These are phyloP conservation scores for Leccinum imitatum DNA, from an alignment of 768 basidiomycete species.

Conservation along the genomic window DNA sequence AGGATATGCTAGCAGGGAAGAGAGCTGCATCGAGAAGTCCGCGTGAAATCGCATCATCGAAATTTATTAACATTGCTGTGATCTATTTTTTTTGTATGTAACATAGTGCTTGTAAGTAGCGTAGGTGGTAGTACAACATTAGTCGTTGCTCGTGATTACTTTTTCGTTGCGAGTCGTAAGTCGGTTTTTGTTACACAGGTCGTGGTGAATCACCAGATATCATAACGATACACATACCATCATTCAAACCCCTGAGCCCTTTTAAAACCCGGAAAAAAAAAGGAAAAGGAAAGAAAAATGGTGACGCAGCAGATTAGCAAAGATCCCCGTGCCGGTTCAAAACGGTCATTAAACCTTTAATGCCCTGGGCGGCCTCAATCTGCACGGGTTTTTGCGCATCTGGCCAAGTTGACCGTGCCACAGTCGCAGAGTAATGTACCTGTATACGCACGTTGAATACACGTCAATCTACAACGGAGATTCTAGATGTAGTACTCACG, in stretches of 20 bases:
- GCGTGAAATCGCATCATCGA: constrained; percentile 2
- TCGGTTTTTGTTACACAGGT: constrained; percentile 20
- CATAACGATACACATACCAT: constrained; percentile 25
- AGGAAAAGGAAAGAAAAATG: constrained; percentile 3
- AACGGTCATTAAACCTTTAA: constrained; percentile 39
- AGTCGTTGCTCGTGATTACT: constrained; percentile 16
- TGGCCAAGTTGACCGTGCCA: constrained; percentile 35
- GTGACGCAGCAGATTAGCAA: constrained; percentile 16
- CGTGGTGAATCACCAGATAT: not conserved
- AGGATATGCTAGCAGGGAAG: constrained; percentile 78
- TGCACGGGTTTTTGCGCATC: constrained; percentile 39
- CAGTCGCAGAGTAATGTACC: constrained; percentile 37
- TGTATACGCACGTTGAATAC: constrained; percentile 17
- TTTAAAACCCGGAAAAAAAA: constrained; percentile 6
- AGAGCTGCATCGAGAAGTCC: constrained; percentile 70
- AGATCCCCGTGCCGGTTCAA: constrained; percentile 32
- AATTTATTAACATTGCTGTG: constrained; percentile 6
- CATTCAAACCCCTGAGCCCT: constrained; percentile 16
- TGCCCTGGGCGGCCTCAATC: constrained; percentile 35
- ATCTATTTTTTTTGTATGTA: constrained; percentile 8
- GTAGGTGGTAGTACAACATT: constrained; percentile 33
- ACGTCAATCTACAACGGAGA: constrained; percentile 10
- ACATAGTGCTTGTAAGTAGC: constrained; percentile 20
- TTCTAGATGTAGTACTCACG: constrained; percentile 20
- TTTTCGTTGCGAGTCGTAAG: constrained; percentile 12